Evolutionary conservation across 1,284 basidiomycete genomes (phyloP), one percentile per base, ranked within the genome.

Genomic region (Ceratorhiza oryzae-sativae): DNA sequence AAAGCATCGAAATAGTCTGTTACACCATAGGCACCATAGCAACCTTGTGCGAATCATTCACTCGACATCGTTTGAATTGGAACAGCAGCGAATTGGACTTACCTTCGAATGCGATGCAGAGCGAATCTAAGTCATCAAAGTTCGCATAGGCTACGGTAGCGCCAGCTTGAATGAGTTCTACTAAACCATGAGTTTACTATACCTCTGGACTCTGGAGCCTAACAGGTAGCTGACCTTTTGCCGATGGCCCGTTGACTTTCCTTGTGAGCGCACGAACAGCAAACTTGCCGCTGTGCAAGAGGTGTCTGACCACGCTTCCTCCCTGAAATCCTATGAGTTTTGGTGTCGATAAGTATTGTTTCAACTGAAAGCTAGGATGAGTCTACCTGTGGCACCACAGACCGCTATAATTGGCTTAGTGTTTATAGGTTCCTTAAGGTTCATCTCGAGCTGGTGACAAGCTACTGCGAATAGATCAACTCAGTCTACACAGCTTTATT

Each of bases 1-100:
- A 49, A 46, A 15, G 60, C 60, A 18, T 63, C 60, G 23, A 27
- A 63, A 25, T 63, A 63, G 27, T 63, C 60, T 8, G 60, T 63
- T 3, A 34, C 49, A 18, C 42, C 61, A 49, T 46, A 49, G 4
- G 61, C 61, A 23, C 46, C 42, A 20, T 63, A 63, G 32, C 61
- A 63, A 15, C 45, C 60, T 63, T 34, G 5, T 3, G 8, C 20
- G 12, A 41, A n/a, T 10, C 5, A 45, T 18, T 41, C 34, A 59
- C 6, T 39, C 18, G 36, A 18, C 18, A 3, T 34, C 23, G 56
- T 10, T 41, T 20, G 3, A 42, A 2, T n/a, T 42, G 5, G 23
- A 60, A 30, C 4, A n/a, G n/a, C 42, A 53, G 4, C 4, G 20
- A 25, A 23, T 5, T 25, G 15, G 4, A 8, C 42, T 9, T 34